These are phyloP conservation scores for Pelargonium citronellum DNA, from an alignment of 441 rosid genomes.

Conservation along the genomic window DNA sequence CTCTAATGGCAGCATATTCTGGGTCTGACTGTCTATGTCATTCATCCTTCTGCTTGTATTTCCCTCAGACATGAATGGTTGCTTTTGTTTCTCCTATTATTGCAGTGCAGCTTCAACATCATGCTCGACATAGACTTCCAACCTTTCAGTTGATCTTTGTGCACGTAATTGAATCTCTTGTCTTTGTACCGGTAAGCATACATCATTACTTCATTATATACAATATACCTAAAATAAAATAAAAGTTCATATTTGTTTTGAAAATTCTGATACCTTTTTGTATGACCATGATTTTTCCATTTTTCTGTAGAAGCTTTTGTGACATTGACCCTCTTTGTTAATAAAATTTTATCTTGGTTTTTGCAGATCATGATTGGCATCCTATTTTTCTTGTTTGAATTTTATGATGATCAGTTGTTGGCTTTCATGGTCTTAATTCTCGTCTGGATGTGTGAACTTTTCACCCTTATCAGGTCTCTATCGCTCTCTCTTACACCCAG, in stretches of 20 bases:
- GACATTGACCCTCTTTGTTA: background rate
- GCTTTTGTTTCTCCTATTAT: constrained; percentile 31
- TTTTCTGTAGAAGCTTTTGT: background rate
- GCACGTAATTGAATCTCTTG: constrained; percentile 91
- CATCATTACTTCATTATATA: background rate
- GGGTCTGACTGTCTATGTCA: background rate
- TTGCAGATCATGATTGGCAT: constrained; percentile 98
- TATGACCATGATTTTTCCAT: background rate
- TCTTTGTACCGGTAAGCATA: constrained; percentile 82
- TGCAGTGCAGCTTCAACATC: constrained; percentile 99
- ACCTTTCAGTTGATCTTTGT: constrained; percentile 97
- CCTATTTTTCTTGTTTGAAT: constrained; percentile 88
- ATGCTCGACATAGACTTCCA: constrained; percentile 90
- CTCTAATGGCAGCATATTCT: background rate
- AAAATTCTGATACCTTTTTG: background rate
- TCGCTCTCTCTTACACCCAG: background rate
- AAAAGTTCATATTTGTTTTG: background rate
- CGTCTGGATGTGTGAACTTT: constrained; percentile 94
- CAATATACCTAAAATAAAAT: background rate
- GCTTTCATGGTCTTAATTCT: constrained; percentile 98
- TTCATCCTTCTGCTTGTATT: background rate
- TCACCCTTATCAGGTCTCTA: constrained; percentile 79
- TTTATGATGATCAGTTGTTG: constrained; percentile 91
- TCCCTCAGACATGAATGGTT: constrained; percentile 24
- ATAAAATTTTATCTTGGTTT: constrained; percentile 15